Evolutionary conservation across 2,329 filamentous ascomycete genomes (phyloP).

Genomic region (Nannizziopsis barbatae): DNA sequence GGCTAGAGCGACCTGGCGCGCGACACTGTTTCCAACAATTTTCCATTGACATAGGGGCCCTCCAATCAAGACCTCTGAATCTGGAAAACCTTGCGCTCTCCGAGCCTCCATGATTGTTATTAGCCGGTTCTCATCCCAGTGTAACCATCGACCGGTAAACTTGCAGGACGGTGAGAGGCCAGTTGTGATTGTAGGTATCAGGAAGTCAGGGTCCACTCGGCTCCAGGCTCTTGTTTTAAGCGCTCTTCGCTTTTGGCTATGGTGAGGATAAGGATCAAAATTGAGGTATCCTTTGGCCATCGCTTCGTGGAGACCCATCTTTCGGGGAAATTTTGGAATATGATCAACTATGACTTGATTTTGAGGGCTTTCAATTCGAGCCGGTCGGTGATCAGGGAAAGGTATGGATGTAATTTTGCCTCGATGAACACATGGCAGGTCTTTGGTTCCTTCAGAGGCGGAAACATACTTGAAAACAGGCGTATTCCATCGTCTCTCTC

Average conservation of each 20-base stretch:
- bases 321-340: conserved; percentile 47
- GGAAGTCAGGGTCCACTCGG: conserved; percentile 31
- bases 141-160: conserved; percentile 46
- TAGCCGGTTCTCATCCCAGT: conserved; percentile 54
- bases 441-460: conserved; percentile 43
- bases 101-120: conserved; percentile 56
- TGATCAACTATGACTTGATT: conserved; percentile 40
- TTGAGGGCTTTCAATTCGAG: conserved; percentile 30
- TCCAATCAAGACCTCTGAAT: conserved; percentile 60
- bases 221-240: conserved; percentile 12
- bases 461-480: conserved; percentile 50
- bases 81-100: conserved; percentile 58
- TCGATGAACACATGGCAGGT: conserved; percentile 55
- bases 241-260: conserved; percentile 11
- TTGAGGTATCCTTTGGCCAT: conserved; percentile 18
- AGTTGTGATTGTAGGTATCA: conserved; percentile 57
- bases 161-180: conserved; percentile 41
- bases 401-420: conserved; percentile 49
- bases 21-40: conserved; percentile 67
- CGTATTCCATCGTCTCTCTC: conserved; percentile 37
- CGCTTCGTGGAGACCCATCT: conserved; percentile 15
- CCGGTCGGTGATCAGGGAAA: conserved; percentile 56
- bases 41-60: conserved; percentile 45
- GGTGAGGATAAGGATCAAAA: conserved; percentile 12
- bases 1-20: conserved; percentile 54